Conservation (phyloP, 2,329 filamentous ascomycete genomes). For the Phyllosticta citribraziliensis region DNA sequence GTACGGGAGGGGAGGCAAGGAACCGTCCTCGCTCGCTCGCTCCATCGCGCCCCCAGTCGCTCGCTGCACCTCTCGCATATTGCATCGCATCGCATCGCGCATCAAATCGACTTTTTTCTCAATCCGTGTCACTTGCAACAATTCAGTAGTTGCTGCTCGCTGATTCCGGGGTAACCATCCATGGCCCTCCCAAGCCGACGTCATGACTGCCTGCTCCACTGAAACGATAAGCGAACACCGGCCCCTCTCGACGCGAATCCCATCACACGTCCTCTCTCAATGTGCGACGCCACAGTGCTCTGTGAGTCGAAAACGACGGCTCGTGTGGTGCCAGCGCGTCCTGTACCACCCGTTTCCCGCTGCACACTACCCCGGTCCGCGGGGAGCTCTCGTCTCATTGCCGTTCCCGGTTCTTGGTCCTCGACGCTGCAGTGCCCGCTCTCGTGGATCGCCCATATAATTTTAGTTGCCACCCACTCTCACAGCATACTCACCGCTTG, state of each 20-base stretch:
- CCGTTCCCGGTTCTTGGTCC: neutral
- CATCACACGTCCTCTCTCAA: conserved; percentile 10
- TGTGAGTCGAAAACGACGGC: conserved; percentile 9
- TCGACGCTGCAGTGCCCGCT: neutral
- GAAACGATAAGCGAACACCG: conserved; percentile 10
- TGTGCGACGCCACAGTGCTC: conserved; percentile 8
- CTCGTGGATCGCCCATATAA: neutral
- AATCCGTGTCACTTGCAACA: too few species aligned
- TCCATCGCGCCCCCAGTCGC: too few species aligned
- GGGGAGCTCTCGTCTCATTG: neutral
- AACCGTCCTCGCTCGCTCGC: neutral
- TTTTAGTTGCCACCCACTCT: neutral
- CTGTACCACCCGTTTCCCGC: neutral
- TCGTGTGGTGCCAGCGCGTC: conserved; percentile 9
- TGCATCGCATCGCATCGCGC: neutral
- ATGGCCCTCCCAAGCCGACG: conserved; percentile 3
- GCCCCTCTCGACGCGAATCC: conserved; percentile 7
- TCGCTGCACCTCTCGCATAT: neutral
- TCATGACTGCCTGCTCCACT: conserved; percentile 2
- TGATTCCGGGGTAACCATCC: neutral
- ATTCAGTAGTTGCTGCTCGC: too few species aligned
- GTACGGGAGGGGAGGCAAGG: neutral
- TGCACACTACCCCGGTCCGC: conserved; percentile 1
- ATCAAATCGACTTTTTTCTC: too few species aligned
- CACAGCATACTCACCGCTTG: neutral